phyloP scores from a whole-genome alignment of 2,329 filamentous ascomycete genomes.

The Aureobasidium musti region DNA sequence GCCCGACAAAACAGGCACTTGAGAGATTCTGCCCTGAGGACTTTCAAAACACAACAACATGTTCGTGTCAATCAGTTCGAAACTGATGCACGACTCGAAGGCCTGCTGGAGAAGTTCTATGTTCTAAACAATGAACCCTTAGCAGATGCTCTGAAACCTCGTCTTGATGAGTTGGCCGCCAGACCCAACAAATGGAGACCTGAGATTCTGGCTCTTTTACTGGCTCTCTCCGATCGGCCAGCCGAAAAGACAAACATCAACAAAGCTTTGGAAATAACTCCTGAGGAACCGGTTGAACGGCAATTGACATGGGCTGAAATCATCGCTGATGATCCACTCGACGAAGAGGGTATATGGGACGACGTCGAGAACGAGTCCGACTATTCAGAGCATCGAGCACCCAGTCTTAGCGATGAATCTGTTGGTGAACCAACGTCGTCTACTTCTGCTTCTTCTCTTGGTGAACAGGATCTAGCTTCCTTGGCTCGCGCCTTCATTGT shows the following conservation, averaged over 20 bases:
- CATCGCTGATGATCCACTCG: slow-evolving; percentile 72
- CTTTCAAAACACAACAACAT: slow-evolving; percentile 47
- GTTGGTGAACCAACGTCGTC: slow-evolving; percentile 36
- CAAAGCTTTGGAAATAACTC: slow-evolving; percentile 42
- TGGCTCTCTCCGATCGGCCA: slow-evolving; percentile 81
- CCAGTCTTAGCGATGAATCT: slow-evolving; percentile 40
- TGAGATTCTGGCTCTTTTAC: slow-evolving; percentile 74
- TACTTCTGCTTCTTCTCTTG: slow-evolving; percentile 43
- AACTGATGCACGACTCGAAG: slow-evolving; percentile 45
- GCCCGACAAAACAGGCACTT: slow-evolving; percentile 40
- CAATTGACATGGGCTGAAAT: slow-evolving; percentile 77
- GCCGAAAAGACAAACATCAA: slow-evolving; percentile 66
- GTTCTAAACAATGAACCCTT: slow-evolving; percentile 77
- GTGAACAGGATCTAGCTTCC: slow-evolving; percentile 43
- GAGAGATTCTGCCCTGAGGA: slow-evolving; percentile 45
- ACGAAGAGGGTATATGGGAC: slow-evolving; percentile 69
- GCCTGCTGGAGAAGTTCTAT: slow-evolving; percentile 80
- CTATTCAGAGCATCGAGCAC: slow-evolving; percentile 63
- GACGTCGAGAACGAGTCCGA: slow-evolving; percentile 66
- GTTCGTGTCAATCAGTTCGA: slow-evolving; percentile 54
- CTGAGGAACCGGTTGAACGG: slow-evolving; percentile 47
- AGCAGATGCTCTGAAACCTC: slow-evolving; percentile 65
- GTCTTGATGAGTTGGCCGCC: slow-evolving; percentile 61
- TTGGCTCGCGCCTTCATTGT: slow-evolving; percentile 42
- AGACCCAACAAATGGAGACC: slow-evolving; percentile 67